Evolutionary conservation across 2,329 filamentous ascomycete genomes (phyloP).

Genomic region (Ascochyta clinopodiicola): DNA sequence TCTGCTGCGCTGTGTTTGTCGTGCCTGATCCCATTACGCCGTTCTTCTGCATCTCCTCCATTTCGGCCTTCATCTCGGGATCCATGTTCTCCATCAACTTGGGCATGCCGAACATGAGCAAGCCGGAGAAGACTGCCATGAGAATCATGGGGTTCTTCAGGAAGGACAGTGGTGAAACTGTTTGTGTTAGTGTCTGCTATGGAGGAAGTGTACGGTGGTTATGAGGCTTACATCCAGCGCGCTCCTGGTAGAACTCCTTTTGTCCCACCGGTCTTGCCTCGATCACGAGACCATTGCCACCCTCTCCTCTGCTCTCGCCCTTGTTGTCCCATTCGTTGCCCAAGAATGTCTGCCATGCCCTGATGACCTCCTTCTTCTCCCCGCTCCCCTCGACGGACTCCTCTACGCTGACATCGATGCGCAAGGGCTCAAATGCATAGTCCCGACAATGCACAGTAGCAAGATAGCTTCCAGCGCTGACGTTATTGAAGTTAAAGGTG

Average conservation of each 20-base stretch:
- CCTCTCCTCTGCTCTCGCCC: conserved; percentile 66
- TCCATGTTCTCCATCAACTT: conserved; percentile 98
- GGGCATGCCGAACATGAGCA: conserved; percentile 88
- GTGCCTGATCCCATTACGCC: conserved; percentile 62
- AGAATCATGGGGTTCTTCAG: conserved; percentile 97
- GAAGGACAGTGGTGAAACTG: conserved; percentile 80
- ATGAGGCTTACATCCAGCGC: conserved; percentile 72
- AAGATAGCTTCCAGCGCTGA: conserved; percentile 77
- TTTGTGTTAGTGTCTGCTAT: conserved; percentile 24
- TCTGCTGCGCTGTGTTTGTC: conserved; percentile 54
- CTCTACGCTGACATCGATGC: conserved; percentile 70
- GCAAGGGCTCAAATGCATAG: conserved; percentile 77
- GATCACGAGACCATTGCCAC: conserved; percentile 57
- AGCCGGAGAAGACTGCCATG: conserved; percentile 82
- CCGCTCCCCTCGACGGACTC: conserved; percentile 38
- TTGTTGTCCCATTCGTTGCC: conserved; percentile 91
- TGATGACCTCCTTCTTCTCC: conserved; percentile 55
- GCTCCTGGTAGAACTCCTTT: conserved; percentile 80
- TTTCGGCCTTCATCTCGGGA: conserved; percentile 91
- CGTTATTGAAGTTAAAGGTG: conserved; percentile 76
- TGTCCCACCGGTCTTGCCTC: conserved; percentile 66
- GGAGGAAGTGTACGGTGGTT: not conserved
- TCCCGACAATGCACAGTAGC: conserved; percentile 79
- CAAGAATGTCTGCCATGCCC: conserved; percentile 83
- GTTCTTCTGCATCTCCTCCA: conserved; percentile 85